Percentiles rank a stretch among this genome's conserved stretches.
These are phyloP conservation scores for Glycine soja DNA, from an alignment of 306 rosid species.

Conservation along the genomic window DNA sequence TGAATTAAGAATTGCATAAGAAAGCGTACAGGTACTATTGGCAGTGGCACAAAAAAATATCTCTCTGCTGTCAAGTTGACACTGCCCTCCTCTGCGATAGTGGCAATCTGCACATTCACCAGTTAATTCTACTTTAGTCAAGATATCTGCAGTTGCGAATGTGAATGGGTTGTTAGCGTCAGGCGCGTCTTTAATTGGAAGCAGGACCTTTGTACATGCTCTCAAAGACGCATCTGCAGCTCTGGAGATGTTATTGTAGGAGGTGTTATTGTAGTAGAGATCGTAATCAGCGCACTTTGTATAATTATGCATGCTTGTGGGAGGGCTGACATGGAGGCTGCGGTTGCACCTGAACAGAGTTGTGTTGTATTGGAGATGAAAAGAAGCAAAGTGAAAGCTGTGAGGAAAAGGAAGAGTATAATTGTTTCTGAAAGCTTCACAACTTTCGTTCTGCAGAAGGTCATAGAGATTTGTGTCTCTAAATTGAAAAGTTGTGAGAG, in stretches of 20 bases:
- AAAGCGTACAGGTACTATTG: too few species aligned
- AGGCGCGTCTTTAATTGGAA: constrained; percentile 49
- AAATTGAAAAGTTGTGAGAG: not conserved
- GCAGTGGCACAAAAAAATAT: constrained; percentile 24
- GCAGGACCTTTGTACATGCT: constrained; percentile 43
- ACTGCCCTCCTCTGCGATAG: constrained; percentile 13
- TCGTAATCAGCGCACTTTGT: not conserved
- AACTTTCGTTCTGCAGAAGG: constrained; percentile 21
- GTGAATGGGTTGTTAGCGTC: not conserved
- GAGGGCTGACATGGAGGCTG: not conserved
- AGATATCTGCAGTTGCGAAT: constrained; percentile 24
- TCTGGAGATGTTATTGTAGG: too few species aligned
- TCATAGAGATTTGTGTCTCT: constrained; percentile 18
- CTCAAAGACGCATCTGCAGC: too few species aligned
- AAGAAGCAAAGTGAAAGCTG: constrained; percentile 18
- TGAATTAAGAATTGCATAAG: too few species aligned
- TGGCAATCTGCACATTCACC: constrained; percentile 42
- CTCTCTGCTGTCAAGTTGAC: constrained; percentile 2
- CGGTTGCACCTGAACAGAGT: constrained; percentile 47
- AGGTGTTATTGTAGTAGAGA: constrained; percentile 45
- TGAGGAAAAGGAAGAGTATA: constrained; percentile 40
- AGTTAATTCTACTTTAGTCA: not conserved
- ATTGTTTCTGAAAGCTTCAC: constrained; percentile 42
- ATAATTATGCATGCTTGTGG: not conserved
- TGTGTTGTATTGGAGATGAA: not conserved